Base-by-base conservation (phyloP, 2,329 filamentous ascomycete genomes). In the Canariomyces notabilis region DNA sequence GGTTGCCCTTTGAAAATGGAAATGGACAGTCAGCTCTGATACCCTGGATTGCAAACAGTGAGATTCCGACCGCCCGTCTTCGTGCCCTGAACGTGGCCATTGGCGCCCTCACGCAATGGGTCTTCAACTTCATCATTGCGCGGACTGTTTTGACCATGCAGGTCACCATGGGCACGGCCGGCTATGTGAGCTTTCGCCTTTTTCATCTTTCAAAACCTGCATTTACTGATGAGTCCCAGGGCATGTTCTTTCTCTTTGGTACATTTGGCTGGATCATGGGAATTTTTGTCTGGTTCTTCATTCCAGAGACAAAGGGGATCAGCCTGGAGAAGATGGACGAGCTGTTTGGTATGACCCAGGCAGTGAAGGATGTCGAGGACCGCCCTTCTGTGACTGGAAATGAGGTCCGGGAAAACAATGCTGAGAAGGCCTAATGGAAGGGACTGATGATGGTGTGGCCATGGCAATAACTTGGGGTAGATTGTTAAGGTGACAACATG, bases 121-220 rank as follows among this genome's bases (percentile, higher is more conserved):
- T 85, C 3, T 84, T 85, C 63, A 85, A 85, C 57, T 81, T 85
- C 46, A 79, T 83, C 3, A 78, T 85, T 34, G 79, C 81, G 3
- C 68, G 78, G 26, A 75, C 77, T 11, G 79, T 80, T 4, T 79
- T 79, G 0, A 74, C 73, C 48, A 84, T 85, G 81, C 65, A 84
- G 53, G 72, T 70, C 67, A 68, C 59, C 5, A 61, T 66, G 6
- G 65, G 64, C n/a, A 42, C 51, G 3, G 49, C 54, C 22, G 63
- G 64, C 2, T 67, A 63, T 40, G 42, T 34, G 5, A 18, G 6
- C n/a, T n/a, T n/a, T n/a, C n/a, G n/a, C n/a, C n/a, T n/a, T n/a
- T n/a, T 19, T 6, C n/a, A 11, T 44, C 2, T 9, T 20, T 23
- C n/a, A 6, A 15, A 11, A 2, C 7, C 4, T 4, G 16, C 32